phyloP scores from a whole-genome alignment of 2,329 filamentous ascomycete genomes.

The Aspergillaceae sp. region DNA sequence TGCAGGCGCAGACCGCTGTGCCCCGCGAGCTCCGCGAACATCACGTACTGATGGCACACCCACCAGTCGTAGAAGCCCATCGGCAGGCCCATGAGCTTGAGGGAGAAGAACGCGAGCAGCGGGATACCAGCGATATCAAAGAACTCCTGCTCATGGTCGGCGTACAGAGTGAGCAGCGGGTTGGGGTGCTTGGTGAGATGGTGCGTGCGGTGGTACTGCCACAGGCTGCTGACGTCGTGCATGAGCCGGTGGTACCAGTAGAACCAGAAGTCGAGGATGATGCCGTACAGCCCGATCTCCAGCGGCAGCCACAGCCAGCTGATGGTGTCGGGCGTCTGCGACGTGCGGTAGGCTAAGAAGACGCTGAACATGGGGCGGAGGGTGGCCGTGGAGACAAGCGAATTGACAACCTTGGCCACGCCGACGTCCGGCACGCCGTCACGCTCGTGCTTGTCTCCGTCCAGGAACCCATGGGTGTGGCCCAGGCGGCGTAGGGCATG shows the following conservation, averaged over 20 bases:
- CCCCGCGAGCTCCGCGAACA: conserved; percentile 17
- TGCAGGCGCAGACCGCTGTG: conserved; percentile 17
- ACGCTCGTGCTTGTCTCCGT: conserved; percentile 19
- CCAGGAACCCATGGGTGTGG: conserved; percentile 16
- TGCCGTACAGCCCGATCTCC: conserved; percentile 15
- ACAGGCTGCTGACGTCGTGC: conserved; percentile 15
- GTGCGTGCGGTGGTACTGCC: conserved; percentile 20
- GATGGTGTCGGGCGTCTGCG: conserved; percentile 10
- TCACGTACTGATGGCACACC: conserved; percentile 18
- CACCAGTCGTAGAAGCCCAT: conserved; percentile 22
- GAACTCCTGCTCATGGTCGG: conserved; percentile 18
- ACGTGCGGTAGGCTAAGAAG: conserved; percentile 14
- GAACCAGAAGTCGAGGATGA: conserved; percentile 22
- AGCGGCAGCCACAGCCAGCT: conserved; percentile 15
- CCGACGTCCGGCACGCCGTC: conserved; percentile 19
- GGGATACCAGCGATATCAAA: conserved; percentile 19
- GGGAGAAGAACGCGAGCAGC: conserved; percentile 14
- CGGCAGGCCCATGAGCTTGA: conserved; percentile 15
- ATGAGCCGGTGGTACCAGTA: conserved; percentile 21
- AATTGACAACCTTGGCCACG: conserved; percentile 17
- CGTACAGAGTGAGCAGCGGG: conserved; percentile 17
- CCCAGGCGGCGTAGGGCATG: conserved; percentile 17
- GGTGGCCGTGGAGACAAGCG: conserved; percentile 15
- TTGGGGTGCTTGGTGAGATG: conserved; percentile 20
- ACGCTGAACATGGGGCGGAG: conserved; percentile 19